A percentile compares a stretch with the other conserved stretches of the same genome.
These are phyloP conservation scores for Penicillium italicum DNA, from an alignment of 2,329 filamentous ascomycete species.

Conservation along the genomic window DNA sequence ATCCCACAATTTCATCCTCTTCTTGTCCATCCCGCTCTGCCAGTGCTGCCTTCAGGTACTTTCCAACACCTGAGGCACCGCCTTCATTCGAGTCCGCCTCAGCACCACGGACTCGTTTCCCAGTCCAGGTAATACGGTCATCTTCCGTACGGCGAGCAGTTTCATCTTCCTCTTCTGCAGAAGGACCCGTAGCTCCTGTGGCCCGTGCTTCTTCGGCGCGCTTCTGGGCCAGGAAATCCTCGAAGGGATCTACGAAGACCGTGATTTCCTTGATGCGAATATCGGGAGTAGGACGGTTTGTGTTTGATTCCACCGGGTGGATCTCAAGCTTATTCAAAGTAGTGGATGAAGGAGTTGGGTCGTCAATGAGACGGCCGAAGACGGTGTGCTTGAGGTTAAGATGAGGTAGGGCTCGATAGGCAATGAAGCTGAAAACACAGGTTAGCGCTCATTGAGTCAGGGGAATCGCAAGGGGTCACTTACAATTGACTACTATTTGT, in stretches of 20 bases:
- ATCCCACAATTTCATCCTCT: constrained; percentile 60
- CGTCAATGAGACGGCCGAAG: constrained; percentile 81
- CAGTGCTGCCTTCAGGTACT: constrained; percentile 69
- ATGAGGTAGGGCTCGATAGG: constrained; percentile 78
- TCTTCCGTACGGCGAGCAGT: constrained; percentile 59
- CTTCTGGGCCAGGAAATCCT: constrained; percentile 80
- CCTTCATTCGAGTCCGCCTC: constrained; percentile 53
- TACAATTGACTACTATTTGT: constrained; percentile 88
- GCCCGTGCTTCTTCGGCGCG: constrained; percentile 59
- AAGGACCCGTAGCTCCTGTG: constrained; percentile 24
- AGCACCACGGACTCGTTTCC: constrained; percentile 74
- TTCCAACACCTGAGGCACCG: constrained; percentile 59
- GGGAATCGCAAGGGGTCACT: constrained; percentile 18
- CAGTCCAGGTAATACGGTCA: constrained; percentile 91
- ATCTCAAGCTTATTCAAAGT: constrained; percentile 70
- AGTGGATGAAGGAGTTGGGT: constrained; percentile 43
- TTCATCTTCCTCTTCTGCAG: constrained; percentile 25
- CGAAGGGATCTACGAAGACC: constrained; percentile 91
- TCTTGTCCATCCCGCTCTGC: constrained; percentile 35
- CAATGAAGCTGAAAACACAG: constrained; percentile 64
- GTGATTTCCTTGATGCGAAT: constrained; percentile 78
- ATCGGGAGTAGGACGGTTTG: constrained; percentile 70
- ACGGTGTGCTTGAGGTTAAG: constrained; percentile 96
- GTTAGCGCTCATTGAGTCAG: not conserved
- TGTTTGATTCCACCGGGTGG: constrained; percentile 67